Percentiles rank a stretch among this genome's conserved stretches.
Evolutionary conservation across 2,329 filamentous ascomycete genomes (phyloP).

Genomic region (Ophiosphaerella herpotricha): DNA sequence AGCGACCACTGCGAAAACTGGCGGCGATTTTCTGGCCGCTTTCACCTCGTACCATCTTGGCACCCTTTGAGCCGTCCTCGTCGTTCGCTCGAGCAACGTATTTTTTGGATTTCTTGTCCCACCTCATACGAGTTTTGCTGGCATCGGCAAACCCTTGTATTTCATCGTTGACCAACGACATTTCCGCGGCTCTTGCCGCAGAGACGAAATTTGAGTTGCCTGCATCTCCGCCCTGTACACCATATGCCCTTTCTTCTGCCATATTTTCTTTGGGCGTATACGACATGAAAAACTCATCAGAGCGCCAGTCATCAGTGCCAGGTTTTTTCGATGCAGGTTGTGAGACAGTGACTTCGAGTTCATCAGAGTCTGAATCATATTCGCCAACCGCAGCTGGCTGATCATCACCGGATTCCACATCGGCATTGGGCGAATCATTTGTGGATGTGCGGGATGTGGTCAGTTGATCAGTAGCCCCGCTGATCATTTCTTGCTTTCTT

Average conservation of each 20-base stretch:
- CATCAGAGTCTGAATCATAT: constrained; percentile 56
- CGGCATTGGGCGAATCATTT: constrained; percentile 15
- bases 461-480: constrained; percentile 28
- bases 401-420: constrained; percentile 41
- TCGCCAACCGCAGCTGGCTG: constrained; percentile 39
- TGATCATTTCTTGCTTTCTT: constrained; percentile 47
- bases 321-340: constrained; percentile 40
- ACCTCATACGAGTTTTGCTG: constrained; percentile 77
- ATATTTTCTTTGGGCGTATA: constrained; percentile 85
- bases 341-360: constrained; percentile 59
- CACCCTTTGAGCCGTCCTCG: constrained; percentile 80
- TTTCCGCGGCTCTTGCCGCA: constrained; percentile 82
- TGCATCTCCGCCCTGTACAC: constrained; percentile 77
- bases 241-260: constrained; percentile 89
- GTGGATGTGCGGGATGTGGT: constrained; percentile 8
- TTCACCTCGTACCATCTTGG: constrained; percentile 82
- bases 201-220: constrained; percentile 75
- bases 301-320: constrained; percentile 66
- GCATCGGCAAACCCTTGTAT: constrained; percentile 79
- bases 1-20: constrained; percentile 88
- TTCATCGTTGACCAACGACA: constrained; percentile 94
- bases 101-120: constrained; percentile 96
- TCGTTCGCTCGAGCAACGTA: constrained; percentile 93
- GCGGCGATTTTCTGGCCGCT: constrained; percentile 95
- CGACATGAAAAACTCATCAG: constrained; percentile 93